Evolutionary conservation across 192 early-diverging fungal species (phyloP).

Genomic region (Fimicolochytrium jonesii): DNA sequence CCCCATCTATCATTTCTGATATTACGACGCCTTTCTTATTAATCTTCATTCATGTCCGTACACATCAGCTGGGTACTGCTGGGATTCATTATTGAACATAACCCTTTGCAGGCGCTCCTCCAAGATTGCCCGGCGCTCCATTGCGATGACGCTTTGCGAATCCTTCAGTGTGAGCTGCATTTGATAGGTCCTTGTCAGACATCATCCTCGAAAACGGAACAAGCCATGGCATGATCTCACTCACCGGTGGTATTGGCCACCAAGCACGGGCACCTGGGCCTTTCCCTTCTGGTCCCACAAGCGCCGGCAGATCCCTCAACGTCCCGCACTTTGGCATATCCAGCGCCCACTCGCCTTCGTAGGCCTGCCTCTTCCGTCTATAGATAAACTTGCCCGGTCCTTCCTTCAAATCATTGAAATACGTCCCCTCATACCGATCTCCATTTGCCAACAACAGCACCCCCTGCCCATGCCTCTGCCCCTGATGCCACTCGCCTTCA

Average conservation of each 20-base stretch:
- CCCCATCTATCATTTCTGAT: too few relatives aligned
- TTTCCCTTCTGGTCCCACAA: constrained; percentile 28
- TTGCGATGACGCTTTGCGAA: constrained; percentile 26
- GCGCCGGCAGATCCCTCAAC: constrained; percentile 41
- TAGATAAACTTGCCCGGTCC: constrained; percentile 59
- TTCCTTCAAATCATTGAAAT: constrained; percentile 57
- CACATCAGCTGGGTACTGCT: not conserved
- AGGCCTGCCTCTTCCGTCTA: constrained; percentile 47
- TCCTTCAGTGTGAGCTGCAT: constrained; percentile 33
- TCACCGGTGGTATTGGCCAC: constrained; percentile 45
- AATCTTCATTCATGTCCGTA: too few relatives aligned
- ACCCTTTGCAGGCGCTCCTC: constrained; percentile 33
- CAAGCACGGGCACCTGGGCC: constrained; percentile 11
- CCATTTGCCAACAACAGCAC: constrained; percentile 49
- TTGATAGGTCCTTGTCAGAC: not conserved
- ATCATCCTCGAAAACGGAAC: not conserved
- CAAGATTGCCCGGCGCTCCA: constrained; percentile 29
- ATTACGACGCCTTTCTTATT: too few relatives aligned
- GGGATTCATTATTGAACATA: constrained; percentile 4
- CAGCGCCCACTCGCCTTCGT: constrained; percentile 56
- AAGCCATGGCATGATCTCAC: not conserved
- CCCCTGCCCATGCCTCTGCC: constrained; percentile 55
- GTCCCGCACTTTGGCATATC: constrained; percentile 56
- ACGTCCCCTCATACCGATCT: constrained; percentile 60
- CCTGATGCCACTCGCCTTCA: constrained; percentile 60